Percentiles rank a stretch among this genome's conserved stretches.
These are phyloP conservation scores for Sphagnum magellanicum DNA, from an alignment of 228 moss, liverwort and hornwort genomes.

Conservation along the genomic window DNA sequence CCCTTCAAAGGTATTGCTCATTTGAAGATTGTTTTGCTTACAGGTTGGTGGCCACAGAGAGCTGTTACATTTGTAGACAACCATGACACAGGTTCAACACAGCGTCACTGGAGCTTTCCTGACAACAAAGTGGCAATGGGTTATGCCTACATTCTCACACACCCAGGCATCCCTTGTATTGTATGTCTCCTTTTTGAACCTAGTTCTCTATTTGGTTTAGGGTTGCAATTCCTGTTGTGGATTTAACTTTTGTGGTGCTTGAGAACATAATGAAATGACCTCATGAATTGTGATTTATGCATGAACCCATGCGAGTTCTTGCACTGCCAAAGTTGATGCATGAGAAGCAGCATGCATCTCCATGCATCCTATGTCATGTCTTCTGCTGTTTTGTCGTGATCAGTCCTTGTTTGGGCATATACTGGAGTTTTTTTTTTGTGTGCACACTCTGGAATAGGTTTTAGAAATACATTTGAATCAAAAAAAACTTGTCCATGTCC, in stretches of 20 bases:
- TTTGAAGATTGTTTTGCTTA: neutral
- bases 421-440: neutral
- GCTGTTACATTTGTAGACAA: slow-evolving; percentile 45
- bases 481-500: neutral
- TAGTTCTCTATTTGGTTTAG: too few species aligned
- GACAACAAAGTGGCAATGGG: slow-evolving; percentile 45
- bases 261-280: too few species aligned
- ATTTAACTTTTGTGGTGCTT: too few species aligned
- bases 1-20: neutral
- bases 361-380: too few species aligned
- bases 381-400: too few species aligned
- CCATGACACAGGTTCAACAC: slow-evolving; percentile 47
- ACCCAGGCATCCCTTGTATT: slow-evolving; percentile 48
- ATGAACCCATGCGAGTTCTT: neutral
- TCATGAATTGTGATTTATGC: too few species aligned
- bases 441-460: neutral
- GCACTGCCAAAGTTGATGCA: neutral
- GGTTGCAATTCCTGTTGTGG: too few species aligned
- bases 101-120: slow-evolving; percentile 41
- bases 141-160: slow-evolving; percentile 45
- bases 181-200: slow-evolving; percentile 9
- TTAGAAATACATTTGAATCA: neutral
- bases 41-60: slow-evolving; percentile 50
- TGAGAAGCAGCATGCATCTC: neutral
- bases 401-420: too few species aligned